A percentile compares a stretch with the other conserved stretches of the same genome.
Evolutionary conservation across 75 land plant genomes (phyloP).

Genomic region (Pinus tabuliformis): DNA sequence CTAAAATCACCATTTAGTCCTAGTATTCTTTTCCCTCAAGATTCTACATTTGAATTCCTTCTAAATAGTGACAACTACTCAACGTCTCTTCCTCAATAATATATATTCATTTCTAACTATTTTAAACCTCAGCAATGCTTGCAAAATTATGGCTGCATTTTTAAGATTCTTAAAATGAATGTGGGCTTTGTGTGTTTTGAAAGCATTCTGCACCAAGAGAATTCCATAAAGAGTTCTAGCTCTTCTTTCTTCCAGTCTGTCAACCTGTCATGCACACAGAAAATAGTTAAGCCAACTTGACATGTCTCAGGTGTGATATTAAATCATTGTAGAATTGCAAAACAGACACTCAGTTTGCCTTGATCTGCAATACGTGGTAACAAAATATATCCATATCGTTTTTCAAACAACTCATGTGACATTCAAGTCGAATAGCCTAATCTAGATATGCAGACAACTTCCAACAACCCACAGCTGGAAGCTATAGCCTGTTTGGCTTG

Average conservation of each 20-base stretch:
- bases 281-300: slow-evolving; percentile 93
- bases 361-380: slow-evolving; percentile 47
- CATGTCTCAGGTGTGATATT: slow-evolving; percentile 90
- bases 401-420: slow-evolving; percentile 81
- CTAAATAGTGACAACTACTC: slow-evolving; percentile 62
- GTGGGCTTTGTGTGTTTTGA: slow-evolving; percentile 73
- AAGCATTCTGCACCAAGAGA: slow-evolving; percentile 71
- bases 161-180: slow-evolving; percentile 39
- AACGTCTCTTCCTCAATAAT: slow-evolving; percentile 29
- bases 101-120: slow-evolving; percentile 39
- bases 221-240: slow-evolving; percentile 72
- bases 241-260: slow-evolving; percentile 83
- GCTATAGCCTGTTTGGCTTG: too few species aligned
- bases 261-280: slow-evolving; percentile 96
- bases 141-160: slow-evolving; percentile 50
- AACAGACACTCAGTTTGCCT: slow-evolving; percentile 83
- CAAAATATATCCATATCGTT: slow-evolving; percentile 89
- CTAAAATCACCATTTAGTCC: slow-evolving; percentile 30
- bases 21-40: slow-evolving; percentile 17
- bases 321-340: slow-evolving; percentile 88
- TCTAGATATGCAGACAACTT: slow-evolving; percentile 86
- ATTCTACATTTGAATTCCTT: slow-evolving; percentile 35
- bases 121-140: slow-evolving; percentile 70
- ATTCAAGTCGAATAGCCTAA: slow-evolving; percentile 89
- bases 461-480: slow-evolving; percentile 84